Evolutionary conservation across 2,329 filamentous ascomycete genomes (phyloP), one percentile per base, ranked within the genome.

Genomic region (Microcyclospora tardicrescens): DNA sequence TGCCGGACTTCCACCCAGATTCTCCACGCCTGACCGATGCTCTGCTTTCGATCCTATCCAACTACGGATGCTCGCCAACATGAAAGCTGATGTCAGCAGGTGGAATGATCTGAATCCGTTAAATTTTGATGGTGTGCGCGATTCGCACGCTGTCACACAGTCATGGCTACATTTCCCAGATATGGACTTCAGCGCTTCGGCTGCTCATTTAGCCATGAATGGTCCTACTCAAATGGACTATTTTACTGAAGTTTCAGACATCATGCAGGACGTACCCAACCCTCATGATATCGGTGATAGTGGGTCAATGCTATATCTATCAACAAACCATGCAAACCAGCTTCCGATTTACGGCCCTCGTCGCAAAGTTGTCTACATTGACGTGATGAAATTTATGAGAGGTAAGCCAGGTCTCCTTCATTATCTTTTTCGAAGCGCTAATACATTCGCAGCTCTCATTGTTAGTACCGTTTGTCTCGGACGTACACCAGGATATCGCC

Each of bases 361-460:
- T 34, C 63, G 57, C 50, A 60, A 57, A 46, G 49, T 46, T 3
- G 61, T 63, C 12, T 61, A 61, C 43, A 48, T 69, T 36, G 65
- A 69, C 46, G 59, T 67, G 2, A 48, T 50, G 14, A 64, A 59
- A 42, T 51, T 69, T 15, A 51, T 67, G 35, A 60, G 65, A 48
- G 61, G 64, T 66, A 43, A 57, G 63, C 57, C 16, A 31, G 14
- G 16, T 31, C 28, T 10, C 19, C 19, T 24, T 24, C 8, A 8
- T 8, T 4, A 24, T 24, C 19, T 5, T 24, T 24, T 8, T 24
- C 19, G 8, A 4, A 12, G 12, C 27, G 36, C 36, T 38, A 28
- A 38, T 14, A 10, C 10, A n/a, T 16, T 27, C 27, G 9, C 19
- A 47, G 33, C 27, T 39, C 52, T 61, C 41, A 59, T 45, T 24